Evolutionary conservation across 148 eudicot species (phyloP), one percentile per base, ranked within the genome.

Genomic region (Vaccinium macrocarpon): DNA sequence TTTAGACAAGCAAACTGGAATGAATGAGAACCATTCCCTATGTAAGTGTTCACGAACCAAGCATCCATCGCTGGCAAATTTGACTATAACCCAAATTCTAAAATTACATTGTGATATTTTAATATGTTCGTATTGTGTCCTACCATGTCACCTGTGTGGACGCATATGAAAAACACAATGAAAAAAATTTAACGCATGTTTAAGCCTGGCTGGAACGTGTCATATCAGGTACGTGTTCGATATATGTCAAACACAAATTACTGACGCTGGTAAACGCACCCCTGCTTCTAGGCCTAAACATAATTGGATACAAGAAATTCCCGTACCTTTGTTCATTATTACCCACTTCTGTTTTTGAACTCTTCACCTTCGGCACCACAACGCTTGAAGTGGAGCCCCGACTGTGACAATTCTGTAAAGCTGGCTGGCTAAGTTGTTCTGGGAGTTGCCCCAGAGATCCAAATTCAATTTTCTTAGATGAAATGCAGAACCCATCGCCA

Each of bases 381-480:
- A 49, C 51, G 38, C 61, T 52, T 49, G 55, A 59, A 72, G 83
- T 64, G 79, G 88, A 80, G 85, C 14, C 84, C 73, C 82, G 12
- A 80, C 29, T 82, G 62, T 19, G 32, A 88, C 81, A 82, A 11
- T 81, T 61, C 18, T 82, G 78, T 46, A 85, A 78, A 82, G 84
- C 50, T 75, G 71, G 19, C 52, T 12, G 79, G 78, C 25, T 56
- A 64, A n/a, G 14, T 68, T 78, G 82, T 52, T 88, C 90, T 6
- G 85, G 23, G 29, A 89, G 71, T 51, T 82, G 32, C 64, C 91
- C 90, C 25, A 91, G 51, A 42, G 93, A 88, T 12, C 93, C 91
- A 84, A 91, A 91, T 82, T 88, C 86, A 66, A 91, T 78, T 84
- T 82, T 85, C 52, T 52, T 27, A 13, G 76, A 56, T 18, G 32